Evolutionary conservation across 768 basidiomycete species (phyloP).

Genomic region (Tricholoma bakamatsutake): DNA sequence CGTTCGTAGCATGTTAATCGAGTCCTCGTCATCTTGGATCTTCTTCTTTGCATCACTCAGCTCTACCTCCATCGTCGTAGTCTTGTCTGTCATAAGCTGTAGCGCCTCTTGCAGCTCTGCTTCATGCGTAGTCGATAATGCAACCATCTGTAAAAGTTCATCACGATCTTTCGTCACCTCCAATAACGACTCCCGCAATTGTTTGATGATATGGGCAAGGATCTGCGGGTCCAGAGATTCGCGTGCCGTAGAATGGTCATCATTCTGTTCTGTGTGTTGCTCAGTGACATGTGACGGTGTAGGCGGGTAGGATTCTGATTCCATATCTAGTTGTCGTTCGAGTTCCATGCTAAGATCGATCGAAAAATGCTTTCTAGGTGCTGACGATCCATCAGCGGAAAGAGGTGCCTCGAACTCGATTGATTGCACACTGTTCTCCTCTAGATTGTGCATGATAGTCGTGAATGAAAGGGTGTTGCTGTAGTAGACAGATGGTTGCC

Average conservation of each 20-base stretch:
- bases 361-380: constrained; percentile 39
- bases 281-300: constrained; percentile 29
- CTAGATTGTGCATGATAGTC: constrained; percentile 23
- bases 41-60: constrained; percentile 45
- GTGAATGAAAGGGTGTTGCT: constrained; percentile 8
- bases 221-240: constrained; percentile 69
- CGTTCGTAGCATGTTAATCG: constrained; percentile 66
- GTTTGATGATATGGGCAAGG: constrained; percentile 68
- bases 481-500: constrained; percentile 15
- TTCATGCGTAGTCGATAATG: constrained; percentile 46
- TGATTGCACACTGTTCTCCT: constrained; percentile 26
- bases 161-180: constrained; percentile 70
- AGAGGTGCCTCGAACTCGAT: constrained; percentile 35
- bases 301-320: constrained; percentile 56
- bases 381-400: constrained; percentile 15
- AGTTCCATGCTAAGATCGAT: constrained; percentile 79
- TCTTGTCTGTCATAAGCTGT: constrained; percentile 60
- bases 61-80: constrained; percentile 50
- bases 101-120: constrained; percentile 59
- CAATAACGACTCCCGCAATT: constrained; percentile 59
- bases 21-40: constrained; percentile 69
- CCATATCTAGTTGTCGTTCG: constrained; percentile 67
- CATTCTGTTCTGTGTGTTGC: constrained; percentile 9
- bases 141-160: constrained; percentile 49
- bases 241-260: constrained; percentile 14